Percentiles rank a stretch among this genome's conserved stretches.
These are phyloP conservation scores for Neofusicoccum ribis DNA, from an alignment of 2,329 filamentous ascomycete genomes.

Conservation along the genomic window DNA sequence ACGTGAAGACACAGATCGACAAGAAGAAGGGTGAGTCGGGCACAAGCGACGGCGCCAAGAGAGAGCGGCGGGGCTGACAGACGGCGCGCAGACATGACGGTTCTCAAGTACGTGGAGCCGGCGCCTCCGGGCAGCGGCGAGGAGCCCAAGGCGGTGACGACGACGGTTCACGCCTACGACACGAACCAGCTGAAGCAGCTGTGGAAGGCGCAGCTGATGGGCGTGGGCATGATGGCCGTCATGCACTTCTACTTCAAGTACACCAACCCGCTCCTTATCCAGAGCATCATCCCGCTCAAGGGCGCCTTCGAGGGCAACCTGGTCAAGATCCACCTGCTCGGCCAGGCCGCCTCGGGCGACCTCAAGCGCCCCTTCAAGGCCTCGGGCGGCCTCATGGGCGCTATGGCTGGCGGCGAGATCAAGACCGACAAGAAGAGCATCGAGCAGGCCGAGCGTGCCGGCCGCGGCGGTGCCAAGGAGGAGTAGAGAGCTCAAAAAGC, in stretches of 20 bases:
- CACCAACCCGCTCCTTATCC: conserved; percentile 98
- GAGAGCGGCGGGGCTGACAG: not conserved
- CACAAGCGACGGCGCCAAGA: not conserved
- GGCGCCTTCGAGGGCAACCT: conserved; percentile 92
- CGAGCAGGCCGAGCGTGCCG: conserved; percentile 52
- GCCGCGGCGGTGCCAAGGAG: conserved; percentile 54
- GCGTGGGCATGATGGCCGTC: conserved; percentile 94
- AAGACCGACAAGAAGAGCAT: conserved; percentile 76
- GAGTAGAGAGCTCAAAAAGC: conserved; percentile 39
- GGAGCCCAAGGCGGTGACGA: conserved; percentile 94
- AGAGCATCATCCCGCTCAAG: conserved; percentile 98
- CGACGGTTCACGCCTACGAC: conserved; percentile 95
- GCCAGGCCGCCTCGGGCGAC: conserved; percentile 82
- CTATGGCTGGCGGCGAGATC: conserved; percentile 68
- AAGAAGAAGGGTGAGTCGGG: conserved; percentile 84
- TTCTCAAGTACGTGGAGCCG: conserved; percentile 97
- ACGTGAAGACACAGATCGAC: conserved; percentile 82
- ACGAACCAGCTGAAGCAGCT: conserved; percentile 77
- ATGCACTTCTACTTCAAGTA: conserved; percentile 99
- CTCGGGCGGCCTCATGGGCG: conserved; percentile 76
- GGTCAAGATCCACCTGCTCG: conserved; percentile 91
- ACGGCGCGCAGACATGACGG: conserved; percentile 74
- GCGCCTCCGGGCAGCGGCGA: conserved; percentile 89
- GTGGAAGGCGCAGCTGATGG: conserved; percentile 92
- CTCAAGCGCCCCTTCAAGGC: conserved; percentile 96